Base-by-base conservation (phyloP, 2,329 filamentous ascomycete genomes). In the Botrytis paeoniae region DNA sequence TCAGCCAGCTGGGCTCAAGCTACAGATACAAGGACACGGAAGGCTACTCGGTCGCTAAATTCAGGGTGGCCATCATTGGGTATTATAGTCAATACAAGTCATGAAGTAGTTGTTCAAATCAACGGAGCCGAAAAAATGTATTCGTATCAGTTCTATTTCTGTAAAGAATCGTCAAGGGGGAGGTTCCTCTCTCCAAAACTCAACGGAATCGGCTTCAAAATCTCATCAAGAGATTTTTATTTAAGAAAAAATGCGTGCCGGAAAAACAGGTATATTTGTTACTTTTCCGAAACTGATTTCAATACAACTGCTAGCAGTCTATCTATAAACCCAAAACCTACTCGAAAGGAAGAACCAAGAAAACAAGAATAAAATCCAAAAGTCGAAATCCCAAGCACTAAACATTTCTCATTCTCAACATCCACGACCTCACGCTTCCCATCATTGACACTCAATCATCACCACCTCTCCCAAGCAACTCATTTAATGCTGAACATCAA, bases 401-500 rank as follows among this genome's bases (percentile, higher is more conserved):
- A 39, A 12, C 4, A 29, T 2, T 39, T 45, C 3, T 8, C 63
- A 1, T n/a, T 18, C 20, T 3, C 20, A 48, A 10, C 1, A 20
- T 14, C 9, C n/a, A 20, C 32, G 7, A 54, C 3, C 35, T 8
- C 20, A 39, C 25, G 41, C 7, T n/a, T 29, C 18, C 37, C 10
- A 41, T 18, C 18, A 41, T 14, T 41, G 9, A 39, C 12, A 29
- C 12, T 37, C 43, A 2, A 10, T 25, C 41, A 45, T 48, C 18
- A 25, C 9, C 12, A 25, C 7, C 8, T 6, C 22, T 35, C 41
- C 35, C 35, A 29, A 57, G 7, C 9, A 48, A 18, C 48, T 37
- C 32, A 16, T 35, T n/a, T 64, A 70, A 70, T 73, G 71, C 10
- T 69, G 43, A 32, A 59, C 39, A 54, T 73, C 57, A 37, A 73